Base-by-base conservation (phyloP, 305 asterid species). In the Solanum aculeatissimum region DNA sequence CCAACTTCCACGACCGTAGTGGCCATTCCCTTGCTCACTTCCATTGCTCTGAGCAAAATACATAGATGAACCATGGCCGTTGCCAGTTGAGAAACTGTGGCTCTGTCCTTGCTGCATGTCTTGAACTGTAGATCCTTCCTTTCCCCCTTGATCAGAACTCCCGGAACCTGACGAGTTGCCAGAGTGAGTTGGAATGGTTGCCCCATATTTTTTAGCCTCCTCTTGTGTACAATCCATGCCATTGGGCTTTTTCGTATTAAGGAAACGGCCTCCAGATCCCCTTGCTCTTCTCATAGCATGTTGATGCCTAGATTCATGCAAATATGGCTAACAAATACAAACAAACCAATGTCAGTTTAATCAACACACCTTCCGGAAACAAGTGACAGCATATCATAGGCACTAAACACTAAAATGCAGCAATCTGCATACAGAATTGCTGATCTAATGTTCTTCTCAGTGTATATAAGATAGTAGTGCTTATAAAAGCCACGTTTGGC, bases 181-280 rank as follows among this genome's bases (percentile, higher is more conserved):
- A 23, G 92, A 89, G 81, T 85, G 91, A 9, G 87, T 53, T 38
- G 89, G 72, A 62, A 89, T 54, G 32, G 85, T 84, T 72, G 83
- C 79, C 51, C 91, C 88, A 9, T 74, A 84, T 55, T 84, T 88
- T 45, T 87, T 75, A 57, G 89, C 90, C 80, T 90, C 86, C n/a
- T 55, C 90, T 8, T 88, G 84, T 54, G 51, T 43, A 4, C 90
- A 83, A 42, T 82, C 88, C 16, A 83, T 81, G 27, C 51, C 85
- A 77, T 88, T 83, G 3, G 38, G 83, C 84, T 89, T 91, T 84
- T 94, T 94, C 1, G 96, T 91, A 84, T 94, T 92, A 35, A 94
- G 95, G 85, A 94, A 94, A 86, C 98, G 95, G 55, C 97, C 98
- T 35, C 98, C 96, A 57, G 95, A 65, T 75, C 96, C 98, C 88